Evolutionary conservation across 176 grass and related monocot genomes (phyloP).

Genomic region (Leersia perrieri): DNA sequence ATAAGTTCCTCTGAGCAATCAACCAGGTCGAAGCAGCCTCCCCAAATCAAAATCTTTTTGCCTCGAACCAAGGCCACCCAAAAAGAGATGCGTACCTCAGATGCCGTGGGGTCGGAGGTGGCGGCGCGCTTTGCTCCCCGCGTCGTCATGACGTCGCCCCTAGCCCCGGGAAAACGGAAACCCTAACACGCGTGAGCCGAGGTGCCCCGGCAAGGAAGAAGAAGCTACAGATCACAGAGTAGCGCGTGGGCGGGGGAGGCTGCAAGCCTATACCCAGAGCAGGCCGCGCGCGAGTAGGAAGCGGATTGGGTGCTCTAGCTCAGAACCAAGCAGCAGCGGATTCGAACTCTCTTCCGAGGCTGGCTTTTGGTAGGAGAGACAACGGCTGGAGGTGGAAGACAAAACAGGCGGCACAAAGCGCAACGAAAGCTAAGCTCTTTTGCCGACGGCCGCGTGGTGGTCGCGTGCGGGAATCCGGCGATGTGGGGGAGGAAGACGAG

Average conservation of each 20-base stretch:
- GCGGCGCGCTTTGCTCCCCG: constrained; percentile 57
- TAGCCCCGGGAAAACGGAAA: constrained; percentile 19
- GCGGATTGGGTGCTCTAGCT: too few species aligned
- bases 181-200: constrained; percentile 7
- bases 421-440: too few species aligned
- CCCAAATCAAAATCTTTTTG: neutral
- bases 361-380: too few species aligned
- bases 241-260: neutral
- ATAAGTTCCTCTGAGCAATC: neutral
- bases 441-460: too few species aligned
- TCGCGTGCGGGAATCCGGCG: too few species aligned
- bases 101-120: constrained; percentile 27
- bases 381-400: too few species aligned
- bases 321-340: too few species aligned
- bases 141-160: constrained; percentile 26
- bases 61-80: too few species aligned
- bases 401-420: too few species aligned
- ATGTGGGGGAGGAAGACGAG: too few species aligned
- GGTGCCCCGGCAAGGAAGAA: neutral
- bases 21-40: neutral
- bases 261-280: too few species aligned
- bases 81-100: constrained; percentile 34
- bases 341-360: too few species aligned
- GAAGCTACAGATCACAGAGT: constrained; percentile 12
- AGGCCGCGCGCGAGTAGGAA: neutral